Conservation (phyloP, 345 rosid species). For the Pistacia atlantica region DNA sequence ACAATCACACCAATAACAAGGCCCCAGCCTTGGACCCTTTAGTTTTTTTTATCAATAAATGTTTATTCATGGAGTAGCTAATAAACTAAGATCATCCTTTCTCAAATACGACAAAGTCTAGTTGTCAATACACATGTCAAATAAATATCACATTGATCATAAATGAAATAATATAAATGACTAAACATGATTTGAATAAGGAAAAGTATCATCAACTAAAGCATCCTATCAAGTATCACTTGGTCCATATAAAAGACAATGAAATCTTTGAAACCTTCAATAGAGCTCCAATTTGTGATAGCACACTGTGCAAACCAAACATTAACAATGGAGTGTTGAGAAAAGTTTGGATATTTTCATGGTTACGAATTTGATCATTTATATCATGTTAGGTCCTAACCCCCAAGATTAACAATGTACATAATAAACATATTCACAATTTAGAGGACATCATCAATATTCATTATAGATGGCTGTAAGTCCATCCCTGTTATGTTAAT, state of each 20-base stretch:
- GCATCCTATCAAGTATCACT: too few species aligned
- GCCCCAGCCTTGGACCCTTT: too few species aligned
- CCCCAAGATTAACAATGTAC: neutral
- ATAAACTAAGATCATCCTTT: neutral
- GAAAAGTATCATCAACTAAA: neutral
- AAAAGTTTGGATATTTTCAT: constrained; percentile 10
- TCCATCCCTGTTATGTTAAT: neutral
- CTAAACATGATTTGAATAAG: neutral
- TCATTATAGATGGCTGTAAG: neutral
- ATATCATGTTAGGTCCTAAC: neutral
- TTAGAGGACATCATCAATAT: neutral
- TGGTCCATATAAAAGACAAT: too few species aligned
- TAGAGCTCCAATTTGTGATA: neutral
- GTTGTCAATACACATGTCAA: neutral
- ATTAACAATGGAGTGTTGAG: constrained; percentile 7
- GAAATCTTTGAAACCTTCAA: neutral
- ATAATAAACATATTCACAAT: neutral
- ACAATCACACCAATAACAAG: neutral
- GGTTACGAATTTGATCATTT: neutral
- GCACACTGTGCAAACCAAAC: neutral
- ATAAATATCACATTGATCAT: neutral
- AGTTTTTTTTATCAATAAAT: neutral
- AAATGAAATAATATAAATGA: neutral
- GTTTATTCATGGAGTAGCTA: neutral
- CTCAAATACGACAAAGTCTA: neutral